Evolutionary conservation across 371 early-diverging fungal species (phyloP), one percentile per base, ranked within the genome.

Genomic region (Rhizopus stolonifer): DNA sequence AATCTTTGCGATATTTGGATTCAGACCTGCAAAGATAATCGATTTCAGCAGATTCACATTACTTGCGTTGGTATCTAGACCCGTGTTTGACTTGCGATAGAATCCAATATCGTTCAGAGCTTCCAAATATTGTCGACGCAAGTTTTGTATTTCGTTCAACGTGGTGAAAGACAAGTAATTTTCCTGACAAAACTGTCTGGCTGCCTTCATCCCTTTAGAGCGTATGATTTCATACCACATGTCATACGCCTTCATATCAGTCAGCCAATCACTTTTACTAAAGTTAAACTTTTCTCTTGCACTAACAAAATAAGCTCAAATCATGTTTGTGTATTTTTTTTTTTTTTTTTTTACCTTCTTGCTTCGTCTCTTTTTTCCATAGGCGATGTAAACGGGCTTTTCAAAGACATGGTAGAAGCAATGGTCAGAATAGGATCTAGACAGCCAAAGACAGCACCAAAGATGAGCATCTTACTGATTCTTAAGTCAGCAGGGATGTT

Each of bases 401-500:
- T 88, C 25, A 83, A 67, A 7, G 82, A 81, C 84, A 92, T 81
- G 45, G 78, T 83, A 0, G 95, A 88, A 0, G 92, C 94, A 17
- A 94, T 81, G 0, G 92, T 92, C 21, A 93, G 58, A 1, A 89
- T 77, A 1, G 89, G 83, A 40, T 92, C 93, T 11, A 94, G 67
- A 49, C 94, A 94, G 18, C 82, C 70, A 60, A 92, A 89, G 2
- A 93, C 83, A 7, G 88, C 76, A 1, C 92, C 92, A 60, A 82
- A 84, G 32, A 96, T 61, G 18, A 97, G 69, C 71, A 96, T 82
- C 67, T 94, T 97, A 59, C 93, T 93, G 19, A 94, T 82, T 44
- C 86, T 77, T 14, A 95, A 74, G 65, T 94, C 92, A n/a, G 96
- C 86, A 1, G 97, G 96, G 59, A 95, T 80, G 24, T 83, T 77